Percentiles rank a stretch among this genome's conserved stretches.
These are phyloP conservation scores for Sungouiella blattae DNA, from an alignment of 805 yeast genomes.

Conservation along the genomic window DNA sequence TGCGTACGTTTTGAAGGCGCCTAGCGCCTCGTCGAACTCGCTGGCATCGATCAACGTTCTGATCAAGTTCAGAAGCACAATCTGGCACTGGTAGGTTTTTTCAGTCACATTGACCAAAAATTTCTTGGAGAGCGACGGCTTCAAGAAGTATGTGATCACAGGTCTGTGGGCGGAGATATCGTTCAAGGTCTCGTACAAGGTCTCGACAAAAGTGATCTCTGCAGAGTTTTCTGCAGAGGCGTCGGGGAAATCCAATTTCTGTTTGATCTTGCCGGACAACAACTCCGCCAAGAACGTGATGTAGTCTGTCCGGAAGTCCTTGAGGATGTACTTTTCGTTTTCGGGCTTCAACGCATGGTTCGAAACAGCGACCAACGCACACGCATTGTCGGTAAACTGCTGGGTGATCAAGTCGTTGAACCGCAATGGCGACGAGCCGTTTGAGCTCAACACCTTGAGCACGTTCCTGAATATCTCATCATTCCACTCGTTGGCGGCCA, in stretches of 20 bases:
- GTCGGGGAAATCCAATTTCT: slow-evolving; percentile 26
- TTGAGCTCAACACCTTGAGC: slow-evolving; percentile 15
- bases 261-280: slow-evolving; percentile 8
- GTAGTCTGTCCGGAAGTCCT: slow-evolving; percentile 25
- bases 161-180: slow-evolving; percentile 16
- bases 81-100: slow-evolving; percentile 36
- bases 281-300: slow-evolving; percentile 22
- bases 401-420: slow-evolving; percentile 16
- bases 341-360: slow-evolving; percentile 25
- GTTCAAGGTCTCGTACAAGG: slow-evolving; percentile 28
- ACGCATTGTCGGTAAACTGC: slow-evolving; percentile 22
- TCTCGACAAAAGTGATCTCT: slow-evolving; percentile 26
- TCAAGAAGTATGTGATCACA: slow-evolving; percentile 14
- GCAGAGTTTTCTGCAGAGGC: slow-evolving; percentile 19
- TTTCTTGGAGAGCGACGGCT: slow-evolving; percentile 24
- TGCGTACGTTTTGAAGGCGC: slow-evolving; percentile 37
- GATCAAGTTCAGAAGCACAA: slow-evolving; percentile 30
- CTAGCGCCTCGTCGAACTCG: slow-evolving; percentile 43
- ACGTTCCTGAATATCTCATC: slow-evolving; percentile 23
- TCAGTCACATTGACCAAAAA: slow-evolving; percentile 27
- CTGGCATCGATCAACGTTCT: slow-evolving; percentile 28
- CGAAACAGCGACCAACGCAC: slow-evolving; percentile 23
- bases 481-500: slow-evolving; percentile 35
- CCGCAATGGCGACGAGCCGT: slow-evolving; percentile 13
- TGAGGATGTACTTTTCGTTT: slow-evolving; percentile 13